Evolutionary conservation across 805 yeast genomes (phyloP).

Genomic region (Torulaspora quercuum): DNA sequence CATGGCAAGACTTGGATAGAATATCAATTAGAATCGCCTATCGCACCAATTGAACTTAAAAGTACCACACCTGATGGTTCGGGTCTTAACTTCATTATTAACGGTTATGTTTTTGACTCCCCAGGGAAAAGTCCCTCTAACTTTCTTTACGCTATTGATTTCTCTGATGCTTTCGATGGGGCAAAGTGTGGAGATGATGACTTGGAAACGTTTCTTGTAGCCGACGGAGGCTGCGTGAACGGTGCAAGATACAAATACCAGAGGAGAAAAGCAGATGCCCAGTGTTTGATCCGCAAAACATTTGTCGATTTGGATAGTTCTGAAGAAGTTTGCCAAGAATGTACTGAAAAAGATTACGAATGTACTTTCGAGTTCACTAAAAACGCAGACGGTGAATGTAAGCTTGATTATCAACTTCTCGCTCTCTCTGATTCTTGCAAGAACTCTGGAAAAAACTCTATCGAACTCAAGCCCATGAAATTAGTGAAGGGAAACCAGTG

Average conservation of each 20-base stretch:
- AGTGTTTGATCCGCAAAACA: conserved; percentile 48
- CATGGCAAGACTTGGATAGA: conserved; percentile 68
- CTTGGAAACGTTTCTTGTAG: conserved; percentile 55
- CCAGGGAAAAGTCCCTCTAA: conserved; percentile 20
- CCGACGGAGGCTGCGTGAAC: conserved; percentile 50
- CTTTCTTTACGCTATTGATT: conserved; percentile 45
- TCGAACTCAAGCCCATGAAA: conserved; percentile 21
- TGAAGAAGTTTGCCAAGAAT: conserved; percentile 56
- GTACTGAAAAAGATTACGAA: conserved; percentile 65
- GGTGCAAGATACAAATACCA: conserved; percentile 63
- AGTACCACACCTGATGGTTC: conserved; percentile 69
- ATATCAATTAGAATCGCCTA: conserved; percentile 43
- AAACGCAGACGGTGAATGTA: conserved; percentile 46
- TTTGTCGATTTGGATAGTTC: conserved; percentile 39
- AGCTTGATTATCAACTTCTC: conserved; percentile 33
- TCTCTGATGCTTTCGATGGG: conserved; percentile 50
- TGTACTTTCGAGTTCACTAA: conserved; percentile 54
- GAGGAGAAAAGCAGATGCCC: conserved; percentile 61
- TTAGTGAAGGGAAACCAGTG: conserved; percentile 23
- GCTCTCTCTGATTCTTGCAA: conserved; percentile 23
- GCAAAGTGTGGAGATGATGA: conserved; percentile 48
- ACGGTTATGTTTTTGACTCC: conserved; percentile 36
- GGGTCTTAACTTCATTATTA: conserved; percentile 52
- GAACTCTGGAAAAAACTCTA: conserved; percentile 10
- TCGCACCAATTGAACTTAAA: conserved; percentile 42